Percentiles rank a stretch among this genome's conserved stretches.
Evolutionary conservation across 495 filamentous ascomycete species (phyloP).

Genomic region (Lichenothelia convexa): DNA sequence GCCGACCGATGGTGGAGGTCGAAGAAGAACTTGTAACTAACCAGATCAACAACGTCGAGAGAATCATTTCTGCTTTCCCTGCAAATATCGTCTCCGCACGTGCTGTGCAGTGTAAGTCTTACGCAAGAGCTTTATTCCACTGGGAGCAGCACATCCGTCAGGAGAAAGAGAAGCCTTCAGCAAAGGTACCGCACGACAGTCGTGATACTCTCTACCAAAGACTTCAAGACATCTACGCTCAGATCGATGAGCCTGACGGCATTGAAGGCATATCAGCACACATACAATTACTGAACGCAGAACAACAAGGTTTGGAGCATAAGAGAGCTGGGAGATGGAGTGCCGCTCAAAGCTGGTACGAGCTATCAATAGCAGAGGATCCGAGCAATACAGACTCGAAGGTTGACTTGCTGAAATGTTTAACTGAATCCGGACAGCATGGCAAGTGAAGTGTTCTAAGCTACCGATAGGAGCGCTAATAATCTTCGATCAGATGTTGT

Average conservation of each 20-base stretch:
- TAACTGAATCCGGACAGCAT: constrained; percentile 84
- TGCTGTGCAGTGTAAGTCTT: constrained; percentile 83
- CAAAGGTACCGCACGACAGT: constrained; percentile 8
- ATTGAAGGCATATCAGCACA: constrained; percentile 85
- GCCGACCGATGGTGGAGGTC: constrained; percentile 14
- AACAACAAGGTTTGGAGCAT: constrained; percentile 84
- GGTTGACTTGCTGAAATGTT: constrained; percentile 65
- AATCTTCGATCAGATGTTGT: too few species aligned
- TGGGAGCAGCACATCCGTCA: constrained; percentile 81
- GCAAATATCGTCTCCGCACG: constrained; percentile 68
- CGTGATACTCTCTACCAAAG: constrained; percentile 43
- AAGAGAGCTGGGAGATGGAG: constrained; percentile 90
- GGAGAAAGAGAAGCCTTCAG: constrained; percentile 12
- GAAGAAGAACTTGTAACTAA: constrained; percentile 20
- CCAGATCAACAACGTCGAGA: constrained; percentile 43
- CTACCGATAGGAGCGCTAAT: too few species aligned
- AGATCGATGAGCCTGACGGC: constrained; percentile 94
- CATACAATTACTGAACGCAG: constrained; percentile 60
- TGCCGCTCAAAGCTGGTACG: constrained; percentile 96
- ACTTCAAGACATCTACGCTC: constrained; percentile 81
- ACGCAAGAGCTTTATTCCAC: constrained; percentile 76
- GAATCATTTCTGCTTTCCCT: constrained; percentile 51
- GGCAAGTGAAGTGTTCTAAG: constrained; percentile 31
- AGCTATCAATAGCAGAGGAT: constrained; percentile 60
- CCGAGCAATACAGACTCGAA: constrained; percentile 63